Conservation (phyloP, 495 filamentous ascomycete species). For the Neurospora sp. region DNA sequence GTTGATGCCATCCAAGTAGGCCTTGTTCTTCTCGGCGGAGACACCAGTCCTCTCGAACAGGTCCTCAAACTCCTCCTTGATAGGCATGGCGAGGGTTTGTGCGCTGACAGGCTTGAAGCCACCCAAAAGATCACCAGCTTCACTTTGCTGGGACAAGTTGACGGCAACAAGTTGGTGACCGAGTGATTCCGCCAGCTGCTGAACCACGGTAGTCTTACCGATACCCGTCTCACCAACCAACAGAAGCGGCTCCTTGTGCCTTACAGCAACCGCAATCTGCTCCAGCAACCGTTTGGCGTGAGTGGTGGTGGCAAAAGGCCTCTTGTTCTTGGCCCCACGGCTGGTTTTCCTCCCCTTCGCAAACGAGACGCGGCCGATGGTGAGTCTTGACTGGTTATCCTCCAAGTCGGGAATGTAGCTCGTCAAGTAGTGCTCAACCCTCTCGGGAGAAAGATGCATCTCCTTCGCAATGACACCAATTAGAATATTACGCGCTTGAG, state of each 20-base stretch:
- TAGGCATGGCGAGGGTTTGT: constrained; percentile 73
- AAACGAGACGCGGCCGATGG: constrained; percentile 57
- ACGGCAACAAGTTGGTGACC: constrained; percentile 78
- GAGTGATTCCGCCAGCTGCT: constrained; percentile 75
- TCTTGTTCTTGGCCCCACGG: constrained; percentile 33
- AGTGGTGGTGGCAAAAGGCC: constrained; percentile 63
- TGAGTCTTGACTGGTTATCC: constrained; percentile 46
- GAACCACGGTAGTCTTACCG: constrained; percentile 91
- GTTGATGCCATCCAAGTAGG: constrained; percentile 66
- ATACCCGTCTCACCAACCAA: constrained; percentile 97
- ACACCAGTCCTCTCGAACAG: constrained; percentile 75
- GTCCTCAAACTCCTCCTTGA: constrained; percentile 89
- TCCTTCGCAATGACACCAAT: constrained; percentile 65
- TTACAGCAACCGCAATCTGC: constrained; percentile 71
- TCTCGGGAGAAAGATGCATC: constrained; percentile 73
- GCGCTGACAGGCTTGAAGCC: constrained; percentile 94
- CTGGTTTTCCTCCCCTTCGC: constrained; percentile 31
- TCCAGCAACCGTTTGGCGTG: constrained; percentile 67
- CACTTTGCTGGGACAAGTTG: constrained; percentile 96
- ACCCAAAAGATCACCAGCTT: constrained; percentile 83
- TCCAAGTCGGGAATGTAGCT: constrained; percentile 56
- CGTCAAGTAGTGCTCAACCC: constrained; percentile 57
- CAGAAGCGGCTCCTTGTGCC: constrained; percentile 76
- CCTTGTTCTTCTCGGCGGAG: constrained; percentile 73
- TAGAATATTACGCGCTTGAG: constrained; percentile 48